Evolutionary conservation across 345 rosid species (phyloP).

Genomic region (Nasturtium officinale): DNA sequence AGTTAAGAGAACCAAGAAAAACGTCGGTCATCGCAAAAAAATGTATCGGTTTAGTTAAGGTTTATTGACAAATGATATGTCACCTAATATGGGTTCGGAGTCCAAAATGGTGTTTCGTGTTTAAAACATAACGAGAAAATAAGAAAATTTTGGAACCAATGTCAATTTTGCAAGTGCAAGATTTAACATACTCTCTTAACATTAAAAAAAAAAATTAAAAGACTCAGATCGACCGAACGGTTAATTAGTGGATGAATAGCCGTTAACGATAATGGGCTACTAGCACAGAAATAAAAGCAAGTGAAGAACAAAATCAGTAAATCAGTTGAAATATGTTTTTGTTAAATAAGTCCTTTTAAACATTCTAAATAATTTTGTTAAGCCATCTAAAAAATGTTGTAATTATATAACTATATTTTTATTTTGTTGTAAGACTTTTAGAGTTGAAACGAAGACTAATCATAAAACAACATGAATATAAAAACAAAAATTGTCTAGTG

Average conservation of each 20-base stretch:
- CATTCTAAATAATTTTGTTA: not conserved
- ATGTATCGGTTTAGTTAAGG: not conserved
- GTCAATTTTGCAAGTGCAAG: conserved; percentile 31
- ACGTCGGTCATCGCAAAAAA: not conserved
- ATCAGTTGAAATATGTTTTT: not conserved
- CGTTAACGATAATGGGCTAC: conserved; percentile 8
- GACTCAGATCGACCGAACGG: not conserved
- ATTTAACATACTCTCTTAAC: conserved; percentile 18
- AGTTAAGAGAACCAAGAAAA: not conserved
- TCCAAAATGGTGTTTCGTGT: conserved; percentile 10
- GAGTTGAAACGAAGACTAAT: conserved; percentile 4
- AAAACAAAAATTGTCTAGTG: no score
- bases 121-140: conserved; percentile 27
- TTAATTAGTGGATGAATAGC: not conserved
- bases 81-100: conserved; percentile 26
- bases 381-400: not conserved
- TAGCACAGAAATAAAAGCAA: conserved; percentile 10
- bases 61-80: conserved; percentile 11
- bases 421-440: not conserved
- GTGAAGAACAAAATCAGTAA: conserved; percentile 7
- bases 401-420: not conserved
- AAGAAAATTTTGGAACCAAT: conserved; percentile 35
- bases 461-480: conserved; percentile 10
- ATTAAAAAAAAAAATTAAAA: no score
- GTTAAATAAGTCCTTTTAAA: not conserved